These are phyloP conservation scores for Fagopyrum homotropicum DNA, from an alignment of 148 eudicot genomes.

Conservation along the genomic window DNA sequence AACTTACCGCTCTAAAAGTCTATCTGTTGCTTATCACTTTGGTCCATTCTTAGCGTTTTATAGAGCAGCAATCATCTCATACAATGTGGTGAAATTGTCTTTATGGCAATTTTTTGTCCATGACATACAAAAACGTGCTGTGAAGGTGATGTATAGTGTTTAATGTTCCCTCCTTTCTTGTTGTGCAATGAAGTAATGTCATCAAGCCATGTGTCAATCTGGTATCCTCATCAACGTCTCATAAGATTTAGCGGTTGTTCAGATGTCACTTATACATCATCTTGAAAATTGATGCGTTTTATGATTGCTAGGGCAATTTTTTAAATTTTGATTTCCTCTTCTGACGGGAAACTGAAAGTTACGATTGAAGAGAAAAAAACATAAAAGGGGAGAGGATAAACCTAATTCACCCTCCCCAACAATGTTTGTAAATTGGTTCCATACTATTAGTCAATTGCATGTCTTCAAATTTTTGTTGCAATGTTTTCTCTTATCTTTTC, in stretches of 20 bases:
- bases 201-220: background rate
- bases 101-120: conserved; percentile 73
- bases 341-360: background rate
- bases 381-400: background rate
- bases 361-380: background rate
- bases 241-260: background rate
- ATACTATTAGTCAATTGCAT: background rate
- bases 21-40: conserved; percentile 60
- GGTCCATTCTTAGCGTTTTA: conserved; percentile 95
- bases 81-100: conserved; percentile 70
- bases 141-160: conserved; percentile 43
- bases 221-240: background rate
- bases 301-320: background rate
- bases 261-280: background rate
- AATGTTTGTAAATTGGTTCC: background rate
- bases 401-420: background rate
- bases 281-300: background rate
- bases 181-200: background rate
- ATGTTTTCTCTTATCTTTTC: background rate
- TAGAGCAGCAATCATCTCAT: conserved; percentile 88
- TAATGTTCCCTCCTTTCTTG: background rate
- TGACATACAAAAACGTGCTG: conserved; percentile 61
- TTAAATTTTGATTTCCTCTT: background rate
- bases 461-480: background rate
- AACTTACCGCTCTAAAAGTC: conserved; percentile 58